Evolutionary conservation across 768 basidiomycete species (phyloP), one percentile per base, ranked within the genome.

Genomic region (Leucocoprinus sp.): DNA sequence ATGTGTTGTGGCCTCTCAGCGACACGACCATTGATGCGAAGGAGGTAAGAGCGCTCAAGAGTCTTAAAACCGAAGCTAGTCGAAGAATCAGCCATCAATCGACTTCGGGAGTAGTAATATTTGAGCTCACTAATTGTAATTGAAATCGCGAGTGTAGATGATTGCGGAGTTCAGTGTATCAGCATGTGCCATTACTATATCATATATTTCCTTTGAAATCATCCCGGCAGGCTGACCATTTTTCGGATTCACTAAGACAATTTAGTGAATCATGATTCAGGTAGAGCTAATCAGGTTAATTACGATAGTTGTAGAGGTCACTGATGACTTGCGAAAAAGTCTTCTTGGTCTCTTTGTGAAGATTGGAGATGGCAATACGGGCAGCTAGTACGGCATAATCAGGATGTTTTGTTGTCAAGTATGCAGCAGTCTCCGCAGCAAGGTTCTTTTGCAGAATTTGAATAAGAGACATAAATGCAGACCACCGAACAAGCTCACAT

Each of bases 271-370:
- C 37, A 82, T 37, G 11, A 8, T 29, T 44, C 2, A 36, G 40
- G 1, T 55, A 23, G 18, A 3, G 24, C 23, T n/a, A 7, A 27
- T 22, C 7, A 7, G 36, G 17, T 41, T 26, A 24, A 78, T 19
- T 52, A 92, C 92, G 70, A 69, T 93, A 98, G 37, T 77, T 69
- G 62, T 97, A 90, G 28, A 99, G 69, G 60, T 98, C 93, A 49
- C 79, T 80, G 58, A 99, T 75, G 52, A 99, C 95, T 49, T 82
- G 76, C 1, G 91, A 92, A 62, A 99, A 98, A 55, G 69, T 88
- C 73, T 98, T 98, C 71, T 93, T 97, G 14, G 96, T 98, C 68
- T 99, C 95, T 59, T 99, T 98, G 77, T 99, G 96, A 8, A 98
- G 69, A 61, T 98, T 99, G 39, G 95, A 97, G 57, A 99, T 92